Conservation (phyloP, 192 early-diverging fungal genomes). For the Coemansia sp. region DNA sequence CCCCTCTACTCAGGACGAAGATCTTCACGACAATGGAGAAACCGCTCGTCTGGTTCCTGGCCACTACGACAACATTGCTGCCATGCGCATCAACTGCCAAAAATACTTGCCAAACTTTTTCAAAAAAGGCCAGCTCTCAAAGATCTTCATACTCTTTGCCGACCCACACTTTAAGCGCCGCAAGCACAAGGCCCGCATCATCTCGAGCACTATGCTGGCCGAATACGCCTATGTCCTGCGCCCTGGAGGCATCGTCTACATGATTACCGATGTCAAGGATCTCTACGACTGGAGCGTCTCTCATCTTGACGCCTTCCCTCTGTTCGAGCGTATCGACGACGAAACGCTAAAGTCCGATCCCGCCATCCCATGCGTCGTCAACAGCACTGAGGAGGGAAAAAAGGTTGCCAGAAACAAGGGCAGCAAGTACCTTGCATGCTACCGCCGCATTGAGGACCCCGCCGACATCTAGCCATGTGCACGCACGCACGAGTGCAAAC, state of each 20-base stretch:
- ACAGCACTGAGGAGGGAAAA: slow-evolving; percentile 95
- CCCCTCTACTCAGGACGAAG: slow-evolving; percentile 5
- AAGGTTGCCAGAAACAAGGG: slow-evolving; percentile 97
- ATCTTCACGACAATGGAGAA: slow-evolving; percentile 49
- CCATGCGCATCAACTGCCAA: slow-evolving; percentile 98
- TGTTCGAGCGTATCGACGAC: slow-evolving; percentile 81
- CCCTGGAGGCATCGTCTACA: slow-evolving; percentile 89
- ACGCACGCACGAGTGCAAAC: too few species aligned
- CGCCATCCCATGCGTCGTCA: slow-evolving; percentile 74
- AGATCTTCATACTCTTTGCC: slow-evolving; percentile 97
- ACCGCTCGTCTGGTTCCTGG: slow-evolving; percentile 52
- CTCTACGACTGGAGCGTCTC: slow-evolving; percentile 94
- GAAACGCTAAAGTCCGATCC: slow-evolving; percentile 78
- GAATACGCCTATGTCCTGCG: slow-evolving; percentile 96
- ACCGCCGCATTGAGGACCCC: slow-evolving; percentile 66
- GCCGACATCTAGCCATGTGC: not conserved
- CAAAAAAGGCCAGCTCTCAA: slow-evolving; percentile 87
- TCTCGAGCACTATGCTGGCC: slow-evolving; percentile 79
- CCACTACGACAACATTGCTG: slow-evolving; percentile 92
- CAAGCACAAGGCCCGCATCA: slow-evolving; percentile 97
- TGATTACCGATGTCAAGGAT: slow-evolving; percentile 90
- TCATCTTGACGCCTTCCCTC: slow-evolving; percentile 87
- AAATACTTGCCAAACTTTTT: slow-evolving; percentile 99
- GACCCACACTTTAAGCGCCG: slow-evolving; percentile 99
- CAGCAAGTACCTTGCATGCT: slow-evolving; percentile 88